Evolutionary conservation across 2,329 filamentous ascomycete species (phyloP), one percentile per base, ranked within the genome.

Genomic region (Rutstroemia sp.): DNA sequence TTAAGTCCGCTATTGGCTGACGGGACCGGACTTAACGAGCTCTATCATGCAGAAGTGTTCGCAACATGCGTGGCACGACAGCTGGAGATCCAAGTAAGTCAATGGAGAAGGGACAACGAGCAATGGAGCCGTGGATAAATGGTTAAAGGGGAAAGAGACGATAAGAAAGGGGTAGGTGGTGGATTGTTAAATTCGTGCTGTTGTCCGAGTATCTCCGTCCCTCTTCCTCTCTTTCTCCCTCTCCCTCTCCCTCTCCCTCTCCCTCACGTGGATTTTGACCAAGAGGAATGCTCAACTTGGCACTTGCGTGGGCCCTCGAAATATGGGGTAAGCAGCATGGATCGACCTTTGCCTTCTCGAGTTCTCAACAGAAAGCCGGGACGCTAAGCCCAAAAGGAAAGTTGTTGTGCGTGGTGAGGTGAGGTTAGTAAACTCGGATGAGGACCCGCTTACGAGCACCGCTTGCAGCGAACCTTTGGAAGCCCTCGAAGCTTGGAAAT

Each of bases 61-160:
- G 51, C 47, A 34, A 53, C 23, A 54, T 54, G 51, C 52, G 52
- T 55, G 52, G 52, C 52, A 55, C 38, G 52, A 49, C 41, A 44
- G 12, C 9, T 44, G 5, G 21, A 54, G 37, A 42, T 50, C 38
- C 37, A 58, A 21, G 34, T 48, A 47, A 30, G 12, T 47, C 14
- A 27, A 30, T 47, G 30, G 30, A 34, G 1, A 34, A 1, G 30
- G 30, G 4, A 34, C 30, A 34, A 12, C 30, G 30, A 34, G 30
- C 30, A 34, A 34, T 34, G 30, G 30, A 34, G 30, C 10, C 9
- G 12, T 34, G 10, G 30, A 34, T 34, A 12, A 12, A 34, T 12
- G 9, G 9, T 5, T 34, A 30, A 12, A 30, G 8, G 27, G 27
- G 27, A 30, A 2, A 34, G 30, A 34, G 9, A 12, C 9, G 30